Percentiles rank a stretch among this genome's conserved stretches.
These are phyloP conservation scores for Bombardia bombarda DNA, from an alignment of 495 filamentous ascomycete genomes.

Conservation along the genomic window DNA sequence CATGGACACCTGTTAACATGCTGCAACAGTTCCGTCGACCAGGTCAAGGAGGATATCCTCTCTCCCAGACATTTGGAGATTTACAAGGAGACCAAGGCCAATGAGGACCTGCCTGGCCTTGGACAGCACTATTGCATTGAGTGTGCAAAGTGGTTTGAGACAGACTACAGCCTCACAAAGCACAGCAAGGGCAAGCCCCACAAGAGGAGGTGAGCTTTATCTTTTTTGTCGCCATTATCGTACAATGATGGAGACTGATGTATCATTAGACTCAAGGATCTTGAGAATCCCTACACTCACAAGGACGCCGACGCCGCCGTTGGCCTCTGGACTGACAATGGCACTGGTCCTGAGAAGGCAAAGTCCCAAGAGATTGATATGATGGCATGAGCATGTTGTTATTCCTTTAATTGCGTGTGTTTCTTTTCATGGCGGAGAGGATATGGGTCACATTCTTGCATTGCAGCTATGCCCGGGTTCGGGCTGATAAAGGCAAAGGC, in stretches of 20 bases:
- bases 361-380: slow-evolving; percentile 5
- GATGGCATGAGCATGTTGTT: background rate
- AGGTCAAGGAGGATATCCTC: slow-evolving; percentile 71
- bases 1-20: background rate
- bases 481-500: background rate
- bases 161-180: slow-evolving; percentile 62
- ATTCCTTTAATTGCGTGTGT: background rate
- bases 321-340: slow-evolving; percentile 4
- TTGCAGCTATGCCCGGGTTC: background rate
- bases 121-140: slow-evolving; percentile 84
- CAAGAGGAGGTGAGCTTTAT: slow-evolving; percentile 64
- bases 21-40: slow-evolving; percentile 67
- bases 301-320: slow-evolving; percentile 3
- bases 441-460: background rate
- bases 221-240: background rate
- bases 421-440: background rate
- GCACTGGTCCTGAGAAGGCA: background rate
- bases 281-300: slow-evolving; percentile 4
- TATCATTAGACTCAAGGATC: slow-evolving; percentile 3
- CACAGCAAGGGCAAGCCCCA: slow-evolving; percentile 87
- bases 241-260: background rate
- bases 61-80: slow-evolving; percentile 69
- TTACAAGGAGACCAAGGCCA: slow-evolving; percentile 68
- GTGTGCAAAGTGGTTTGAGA: slow-evolving; percentile 94
- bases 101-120: slow-evolving; percentile 79